Evolutionary conservation across 1,284 basidiomycete species (phyloP), one percentile per base, ranked within the genome.

Genomic region (Anthracocystis walkeri): DNA sequence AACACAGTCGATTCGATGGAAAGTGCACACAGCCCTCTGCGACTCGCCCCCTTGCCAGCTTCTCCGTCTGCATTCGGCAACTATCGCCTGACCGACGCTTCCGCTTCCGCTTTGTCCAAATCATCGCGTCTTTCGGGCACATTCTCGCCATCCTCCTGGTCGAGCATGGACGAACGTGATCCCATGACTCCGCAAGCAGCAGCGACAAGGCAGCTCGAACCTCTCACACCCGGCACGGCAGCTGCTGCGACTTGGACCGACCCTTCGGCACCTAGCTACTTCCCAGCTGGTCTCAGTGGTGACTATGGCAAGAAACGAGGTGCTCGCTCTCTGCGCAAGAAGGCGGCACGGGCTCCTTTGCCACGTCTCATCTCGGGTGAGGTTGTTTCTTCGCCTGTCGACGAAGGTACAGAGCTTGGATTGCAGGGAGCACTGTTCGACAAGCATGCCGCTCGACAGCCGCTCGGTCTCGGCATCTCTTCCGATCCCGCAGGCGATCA

Each of bases 221-320:
- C 60, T 0, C 58, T 73, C 48, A 73, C 75, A 1, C 75, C 75
- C 16, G 57, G 63, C 27, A 65, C 69, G n/a, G 75, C 75, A 3
- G 75, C 75, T 0, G 75, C 75, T 7, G 75, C 75, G 0, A 77
- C 75, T 3, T 77, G 75, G 75, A 69, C 63, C 8, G 75, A 77
- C 23, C 65, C 75, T n/a, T 51, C 65, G 3, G 62, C 75, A 18
- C 70, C 70, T 3, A 63, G 53, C 45, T 77, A 73, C 49, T 76
- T 76, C 33, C 65, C 74, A 7, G 61, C 74, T 2, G 63, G 61
- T 10, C 63, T 75, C 10, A 46, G 21, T 21, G 21, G 20, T 16
- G 52, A 53, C 10, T 16, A 35, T 21, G 23, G 46, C 27, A 44
- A 25, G 42, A 70, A 51, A n/a, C 52, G 35, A 20, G 61, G 56